These are phyloP conservation scores for Aurantiochytrium sp. DNA, from an alignment of 108 stramenopile genomes.

Conservation along the genomic window DNA sequence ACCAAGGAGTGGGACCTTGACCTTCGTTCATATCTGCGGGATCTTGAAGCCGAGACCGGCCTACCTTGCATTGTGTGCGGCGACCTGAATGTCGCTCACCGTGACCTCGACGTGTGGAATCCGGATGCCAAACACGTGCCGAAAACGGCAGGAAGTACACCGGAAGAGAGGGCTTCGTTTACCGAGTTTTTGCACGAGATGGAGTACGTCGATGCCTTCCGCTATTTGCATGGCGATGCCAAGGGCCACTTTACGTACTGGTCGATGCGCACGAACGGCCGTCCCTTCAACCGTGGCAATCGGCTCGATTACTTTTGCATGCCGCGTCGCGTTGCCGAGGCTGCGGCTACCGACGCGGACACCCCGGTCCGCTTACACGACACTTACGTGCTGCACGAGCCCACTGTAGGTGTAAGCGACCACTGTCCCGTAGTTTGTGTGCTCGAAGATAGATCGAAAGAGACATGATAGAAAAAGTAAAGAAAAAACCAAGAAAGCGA, in stretches of 20 bases:
- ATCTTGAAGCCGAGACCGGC: neutral
- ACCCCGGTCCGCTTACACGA: neutral
- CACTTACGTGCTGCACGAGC: neutral
- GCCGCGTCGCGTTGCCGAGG: neutral
- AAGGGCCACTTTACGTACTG: neutral
- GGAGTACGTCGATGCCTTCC: neutral
- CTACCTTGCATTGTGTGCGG: neutral
- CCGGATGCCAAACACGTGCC: neutral
- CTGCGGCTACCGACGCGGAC: neutral
- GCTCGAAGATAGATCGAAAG: neutral
- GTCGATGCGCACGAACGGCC: neutral
- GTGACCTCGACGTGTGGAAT: neutral
- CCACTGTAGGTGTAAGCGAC: neutral
- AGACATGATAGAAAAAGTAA: neutral
- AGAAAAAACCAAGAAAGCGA: neutral
- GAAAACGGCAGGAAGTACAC: neutral
- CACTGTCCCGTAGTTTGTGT: neutral
- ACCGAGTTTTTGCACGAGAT: neutral
- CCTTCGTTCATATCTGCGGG: conserved; percentile 34
- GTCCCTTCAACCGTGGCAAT: neutral
- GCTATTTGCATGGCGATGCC: neutral
- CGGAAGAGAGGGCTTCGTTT: neutral
- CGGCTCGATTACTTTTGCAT: conserved; percentile 3
- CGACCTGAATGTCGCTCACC: neutral
- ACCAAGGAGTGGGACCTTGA: conserved; percentile 83